Base-by-base conservation (phyloP, 257 asterid genomes). In the Voacanga thouarsii region DNA sequence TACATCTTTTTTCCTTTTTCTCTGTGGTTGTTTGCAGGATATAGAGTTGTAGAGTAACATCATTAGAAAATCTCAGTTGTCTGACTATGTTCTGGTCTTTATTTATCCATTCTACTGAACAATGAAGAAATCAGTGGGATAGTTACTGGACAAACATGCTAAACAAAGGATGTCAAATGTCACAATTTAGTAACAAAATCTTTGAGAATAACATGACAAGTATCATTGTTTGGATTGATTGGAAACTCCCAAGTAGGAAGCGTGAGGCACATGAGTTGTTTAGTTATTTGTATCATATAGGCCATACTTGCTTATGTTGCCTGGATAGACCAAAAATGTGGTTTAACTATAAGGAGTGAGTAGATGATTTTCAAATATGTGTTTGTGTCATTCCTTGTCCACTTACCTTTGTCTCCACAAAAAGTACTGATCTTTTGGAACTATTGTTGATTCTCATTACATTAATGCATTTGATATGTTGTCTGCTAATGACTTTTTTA, bases 401-500 rank as follows among this genome's bases (percentile, higher is more conserved):
- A 37, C 49, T 37, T 6, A n/a, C 47, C 9, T 30, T 72, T 55
- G 50, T 55, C 33, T 55, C 51, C 63, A 53, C 26, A 33, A 16
- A 49, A 10, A 60, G 53, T 33, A 53, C 21, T 26, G 9, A 24
- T 41, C 64, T 74, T 55, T 37, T 51, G 51, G 50, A 74, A 4
- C 21, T 55, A 37, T 11, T 66, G 18, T 37, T 39, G 26, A 19
- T 66, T 39, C 72, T 66, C 11, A 41, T 66, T 1, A 41, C 12
- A 6, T 19, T 37, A 18, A 66, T 18, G 49, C 5, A 14, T 21
- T 77, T 47, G 37, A 64, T 81, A 30, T 83, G 44, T 77, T 64
- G 21, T 81, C 39, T 75, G 65, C 53, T 61, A 72, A 56, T 81
- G 66, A 60, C 79, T 47, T 47, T 61, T 84, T 75, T 77, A 92